Evolutionary conservation across 139 green algal genomes (phyloP).

Genomic region (Tetratostichococcus sp.): DNA sequence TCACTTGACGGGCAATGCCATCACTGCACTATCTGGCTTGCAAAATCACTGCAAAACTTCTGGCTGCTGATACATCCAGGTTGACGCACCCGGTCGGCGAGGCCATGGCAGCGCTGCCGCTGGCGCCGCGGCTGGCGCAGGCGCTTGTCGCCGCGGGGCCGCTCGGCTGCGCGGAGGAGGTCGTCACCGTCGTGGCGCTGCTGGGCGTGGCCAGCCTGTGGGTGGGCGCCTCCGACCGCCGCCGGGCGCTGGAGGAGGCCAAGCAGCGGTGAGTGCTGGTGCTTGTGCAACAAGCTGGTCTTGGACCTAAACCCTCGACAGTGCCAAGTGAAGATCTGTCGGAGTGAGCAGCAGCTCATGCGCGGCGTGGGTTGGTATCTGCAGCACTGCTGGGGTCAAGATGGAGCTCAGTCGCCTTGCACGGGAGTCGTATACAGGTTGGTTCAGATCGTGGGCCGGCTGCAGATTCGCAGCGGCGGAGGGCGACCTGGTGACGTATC

Average conservation of each 20-base stretch:
- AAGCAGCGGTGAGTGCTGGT: constrained; percentile 14
- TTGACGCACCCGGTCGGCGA: constrained; percentile 54
- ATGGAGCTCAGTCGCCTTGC: too few species aligned
- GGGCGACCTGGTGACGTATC: constrained; percentile 65
- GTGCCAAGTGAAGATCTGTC: too few species aligned
- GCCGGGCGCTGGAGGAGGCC: constrained; percentile 38
- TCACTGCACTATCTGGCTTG: too few species aligned
- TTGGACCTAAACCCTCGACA: too few species aligned
- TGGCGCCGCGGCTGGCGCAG: constrained; percentile 60
- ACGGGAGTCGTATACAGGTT: too few species aligned
- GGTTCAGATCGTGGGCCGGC: too few species aligned
- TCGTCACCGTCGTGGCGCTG: constrained; percentile 56
- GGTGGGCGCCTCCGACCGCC: constrained; percentile 18
- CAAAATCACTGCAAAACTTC: too few species aligned
- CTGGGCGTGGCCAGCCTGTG: constrained; percentile 48
- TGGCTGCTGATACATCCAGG: constrained; percentile 23
- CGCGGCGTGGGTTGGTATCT: too few species aligned
- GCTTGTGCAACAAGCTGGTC: too few species aligned
- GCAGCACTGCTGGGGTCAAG: too few species aligned
- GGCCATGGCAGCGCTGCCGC: constrained; percentile 59
- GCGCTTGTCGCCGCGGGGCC: constrained; percentile 49
- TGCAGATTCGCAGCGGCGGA: constrained; percentile 47
- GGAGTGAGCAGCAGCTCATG: too few species aligned
- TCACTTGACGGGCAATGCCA: too few species aligned
- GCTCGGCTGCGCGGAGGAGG: constrained; percentile 58